Evolutionary conservation across 2,329 filamentous ascomycete species (phyloP), one percentile per base, ranked within the genome.

Genomic region (Aspergillus sojae): DNA sequence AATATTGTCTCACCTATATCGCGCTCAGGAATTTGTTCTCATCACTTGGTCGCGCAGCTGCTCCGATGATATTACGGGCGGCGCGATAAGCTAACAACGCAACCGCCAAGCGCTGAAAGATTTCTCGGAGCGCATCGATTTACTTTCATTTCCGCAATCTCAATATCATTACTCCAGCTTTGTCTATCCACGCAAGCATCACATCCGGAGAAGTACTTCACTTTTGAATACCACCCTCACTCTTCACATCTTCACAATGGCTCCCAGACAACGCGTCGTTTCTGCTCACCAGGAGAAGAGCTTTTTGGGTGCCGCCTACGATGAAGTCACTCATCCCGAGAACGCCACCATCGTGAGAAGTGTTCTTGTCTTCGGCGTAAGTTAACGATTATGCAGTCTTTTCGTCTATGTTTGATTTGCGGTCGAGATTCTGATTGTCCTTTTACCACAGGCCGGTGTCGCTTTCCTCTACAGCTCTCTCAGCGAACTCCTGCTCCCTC

Each of bases 341-440:
- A 91, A 92, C 78, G 84, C 87, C 56, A 85, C 88, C 62, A 85
- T 91, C 62, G 89, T 91, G 64, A 85, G 87, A 71, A 91, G 89
- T 74, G 80, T 91, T 69, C 82, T 86, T 67, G 77, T 91, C 71
- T 91, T 91, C 74, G 88, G 88, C 61, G 89, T 91, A 83, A 75
- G 88, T 82, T 30, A 34, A 52, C 30, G 28, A 52, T 52, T 30
- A n/a, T 26, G 14, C 11, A 19, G 14, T 36, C 5, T 32, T 19
- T 28, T n/a, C 6, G 23, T 7, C 11, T 4, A 3, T n/a, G 7
- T 5, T 45, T 16, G n/a, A 14, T 16, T n/a, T n/a, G 43, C 16
- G n/a, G 23, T 7, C n/a, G 9, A 34, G 32, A 45, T 60, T 62
- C 74, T 67, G 26, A 62, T 46, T 56, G 53, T 45, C 36, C 14